These are phyloP conservation scores for Candida krabiensis DNA, from an alignment of 805 yeast species.

Conservation along the genomic window DNA sequence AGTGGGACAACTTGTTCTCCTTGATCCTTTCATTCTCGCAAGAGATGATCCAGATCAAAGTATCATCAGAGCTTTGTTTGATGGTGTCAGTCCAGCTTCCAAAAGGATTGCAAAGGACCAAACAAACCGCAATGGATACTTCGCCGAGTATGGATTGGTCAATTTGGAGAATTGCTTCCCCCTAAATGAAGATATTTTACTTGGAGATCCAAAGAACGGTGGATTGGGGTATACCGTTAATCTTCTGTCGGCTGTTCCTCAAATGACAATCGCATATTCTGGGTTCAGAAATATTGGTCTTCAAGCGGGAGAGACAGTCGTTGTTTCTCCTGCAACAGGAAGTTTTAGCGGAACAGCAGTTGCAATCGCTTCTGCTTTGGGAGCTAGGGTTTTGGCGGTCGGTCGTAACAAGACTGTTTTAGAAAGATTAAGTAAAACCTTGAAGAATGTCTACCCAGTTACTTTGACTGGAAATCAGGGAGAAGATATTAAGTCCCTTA, in stretches of 20 bases:
- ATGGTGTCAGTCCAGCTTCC: constrained; percentile 3
- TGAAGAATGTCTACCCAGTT: constrained; percentile 3
- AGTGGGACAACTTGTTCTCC: constrained; percentile 6
- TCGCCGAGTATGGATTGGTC: constrained; percentile 6
- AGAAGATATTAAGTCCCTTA: constrained; percentile 1
- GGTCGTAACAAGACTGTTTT: constrained; percentile 6
- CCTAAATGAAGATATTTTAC: constrained; percentile 1
- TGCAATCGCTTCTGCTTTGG: constrained; percentile 12
- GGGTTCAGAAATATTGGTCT: constrained; percentile 4
- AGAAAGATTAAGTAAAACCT: background rate
- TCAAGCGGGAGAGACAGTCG: constrained; percentile 9
- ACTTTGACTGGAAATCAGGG: constrained; percentile 6
- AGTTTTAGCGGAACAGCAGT: constrained; percentile 12
- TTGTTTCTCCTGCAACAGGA: constrained; percentile 11
- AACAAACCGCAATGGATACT: constrained; percentile 3
- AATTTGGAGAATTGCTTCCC: constrained; percentile 3
- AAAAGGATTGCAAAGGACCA: constrained; percentile 1
- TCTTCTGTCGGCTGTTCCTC: background rate
- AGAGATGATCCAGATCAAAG: constrained; percentile 1
- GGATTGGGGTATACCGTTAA: background rate
- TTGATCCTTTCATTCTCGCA: constrained; percentile 2
- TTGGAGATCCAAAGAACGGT: background rate
- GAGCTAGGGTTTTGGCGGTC: constrained; percentile 8
- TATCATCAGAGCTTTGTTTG: constrained; percentile 4
- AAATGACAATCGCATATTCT: constrained; percentile 4